Evolutionary conservation across 257 asterid genomes (phyloP).

Genomic region (Scutellaria baicalensis): DNA sequence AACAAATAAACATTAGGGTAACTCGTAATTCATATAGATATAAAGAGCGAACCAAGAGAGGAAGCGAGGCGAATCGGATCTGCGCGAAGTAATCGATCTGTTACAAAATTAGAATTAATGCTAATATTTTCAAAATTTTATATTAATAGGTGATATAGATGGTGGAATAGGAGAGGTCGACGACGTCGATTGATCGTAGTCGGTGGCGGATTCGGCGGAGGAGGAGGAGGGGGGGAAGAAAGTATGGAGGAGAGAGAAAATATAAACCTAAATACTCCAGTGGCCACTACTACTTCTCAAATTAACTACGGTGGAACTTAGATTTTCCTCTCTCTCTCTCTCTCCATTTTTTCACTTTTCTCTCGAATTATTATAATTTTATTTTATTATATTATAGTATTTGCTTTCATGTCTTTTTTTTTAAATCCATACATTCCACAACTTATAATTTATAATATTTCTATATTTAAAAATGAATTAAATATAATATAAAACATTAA

Average conservation of each 20-base stretch:
- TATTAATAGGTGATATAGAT: not conserved
- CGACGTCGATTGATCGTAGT: not conserved
- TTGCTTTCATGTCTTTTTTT: no score
- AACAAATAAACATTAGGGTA: not conserved
- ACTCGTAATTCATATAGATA: not conserved
- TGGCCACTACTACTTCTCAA: conserved; percentile 13
- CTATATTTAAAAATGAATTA: no score
- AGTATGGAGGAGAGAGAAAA: conserved; percentile 14
- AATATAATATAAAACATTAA: no score
- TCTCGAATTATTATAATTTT: not conserved
- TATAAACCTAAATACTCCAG: conserved; percentile 14
- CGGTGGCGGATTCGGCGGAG: conserved; percentile 24
- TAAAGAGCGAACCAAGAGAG: conserved; percentile 7
- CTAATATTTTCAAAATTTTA: not conserved
- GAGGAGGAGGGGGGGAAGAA: not conserved
- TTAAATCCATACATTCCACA: no score
- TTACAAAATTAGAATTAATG: conserved; percentile 11
- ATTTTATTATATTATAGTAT: no score
- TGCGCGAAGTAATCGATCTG: conserved; percentile 40
- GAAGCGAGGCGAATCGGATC: conserved; percentile 44
- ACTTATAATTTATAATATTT: no score
- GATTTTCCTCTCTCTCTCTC: not conserved
- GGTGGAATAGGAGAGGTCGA: not conserved
- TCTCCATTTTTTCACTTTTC: not conserved
- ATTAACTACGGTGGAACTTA: conserved; percentile 23